Percentiles rank a stretch among this genome's conserved stretches.
These are phyloP conservation scores for Platanthera guangdongensis DNA, from an alignment of 106 monocot species.

Conservation along the genomic window DNA sequence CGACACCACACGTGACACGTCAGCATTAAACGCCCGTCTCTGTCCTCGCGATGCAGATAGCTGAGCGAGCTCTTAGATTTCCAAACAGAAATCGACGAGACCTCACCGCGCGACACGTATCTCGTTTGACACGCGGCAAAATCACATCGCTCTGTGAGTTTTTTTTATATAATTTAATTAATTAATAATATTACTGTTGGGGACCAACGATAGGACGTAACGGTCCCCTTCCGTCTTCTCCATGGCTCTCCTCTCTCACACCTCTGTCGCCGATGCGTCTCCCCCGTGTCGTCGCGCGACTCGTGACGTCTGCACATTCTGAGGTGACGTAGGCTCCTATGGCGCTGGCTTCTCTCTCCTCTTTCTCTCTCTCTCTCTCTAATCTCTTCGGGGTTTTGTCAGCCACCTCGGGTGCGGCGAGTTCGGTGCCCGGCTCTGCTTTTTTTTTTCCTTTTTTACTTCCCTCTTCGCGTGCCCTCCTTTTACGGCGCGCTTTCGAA, in stretches of 20 bases:
- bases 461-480: conserved; percentile 4
- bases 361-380: not conserved
- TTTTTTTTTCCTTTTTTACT: not conserved
- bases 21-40: not conserved
- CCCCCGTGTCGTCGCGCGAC: conserved; percentile 9
- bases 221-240: conserved; percentile 1
- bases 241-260: not conserved
- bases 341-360: not conserved
- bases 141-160: no score
- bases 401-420: not conserved
- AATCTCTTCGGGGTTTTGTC: not conserved
- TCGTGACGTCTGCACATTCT: not conserved
- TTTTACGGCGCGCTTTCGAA: conserved; percentile 1
- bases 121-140: no score
- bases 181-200: not conserved
- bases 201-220: conserved; percentile 6
- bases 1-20: not conserved
- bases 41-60: not conserved
- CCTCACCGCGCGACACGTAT: no score
- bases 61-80: not conserved
- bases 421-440: not conserved
- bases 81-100: no score
- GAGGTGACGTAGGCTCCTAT: not conserved
- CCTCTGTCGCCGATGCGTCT: conserved; percentile 5
- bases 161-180: no score